Evolutionary conservation across 306 rosid genomes (phyloP), one percentile per base, ranked within the genome.

Genomic region (Cucumis hystrix): DNA sequence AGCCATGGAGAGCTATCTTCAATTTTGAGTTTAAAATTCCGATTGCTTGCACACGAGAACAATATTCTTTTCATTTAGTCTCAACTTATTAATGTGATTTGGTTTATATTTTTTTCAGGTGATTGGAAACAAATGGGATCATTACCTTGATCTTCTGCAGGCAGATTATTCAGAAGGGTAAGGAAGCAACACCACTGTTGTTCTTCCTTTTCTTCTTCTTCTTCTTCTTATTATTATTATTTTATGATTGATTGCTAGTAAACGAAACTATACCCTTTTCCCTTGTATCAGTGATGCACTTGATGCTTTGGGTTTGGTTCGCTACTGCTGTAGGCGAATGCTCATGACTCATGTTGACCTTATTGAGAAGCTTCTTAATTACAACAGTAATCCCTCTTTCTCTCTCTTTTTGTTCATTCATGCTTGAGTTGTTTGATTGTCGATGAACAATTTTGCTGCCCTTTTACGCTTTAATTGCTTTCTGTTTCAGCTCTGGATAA

Each of bases 301-400:
- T 61, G 97, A 95, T 90, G 96, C 93, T 10, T 68, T 95, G 91
- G 91, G 91, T 10, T 83, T 95, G 87, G 97, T 95, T 82, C 97
- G 97, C 25, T 95, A 92, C 62, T 95, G 97, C 79, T 95, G 99
- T 74, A 86, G 99, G 79, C 85, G 97, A 25, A 95, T 92, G 99
- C 97, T 95, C 66, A 92, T 95, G 99, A 95, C 99, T 56, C 98
- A 92, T 57, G 99, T 92, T 30, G 99, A 95, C 69, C 98, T 95
- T 80, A 92, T 95, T 40, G 98, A 95, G 88, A 95, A 95, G 93
- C 93, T 92, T 82, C 87, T 95, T 75, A 92, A 95, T 85, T 95
- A 92, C 92, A 95, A 92, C 21, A 77, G 97, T 95, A 88, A 87
- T 35, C 67, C 21, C 41, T 4, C 37, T 30, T 79, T 68, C 45